These are phyloP conservation scores for Ceriops zippeliana DNA, from an alignment of 345 rosid species.

Conservation along the genomic window DNA sequence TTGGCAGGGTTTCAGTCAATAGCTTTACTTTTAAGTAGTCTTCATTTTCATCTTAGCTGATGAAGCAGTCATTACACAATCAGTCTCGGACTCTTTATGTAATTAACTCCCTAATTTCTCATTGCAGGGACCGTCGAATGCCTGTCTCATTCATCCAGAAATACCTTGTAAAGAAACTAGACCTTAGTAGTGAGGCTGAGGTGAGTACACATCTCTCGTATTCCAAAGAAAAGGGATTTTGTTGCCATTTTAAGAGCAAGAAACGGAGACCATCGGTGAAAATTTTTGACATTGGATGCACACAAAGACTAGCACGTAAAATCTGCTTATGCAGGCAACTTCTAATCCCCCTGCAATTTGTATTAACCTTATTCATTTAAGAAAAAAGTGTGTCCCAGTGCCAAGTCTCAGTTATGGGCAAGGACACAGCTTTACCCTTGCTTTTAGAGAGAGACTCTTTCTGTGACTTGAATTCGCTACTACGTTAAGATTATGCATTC, in stretches of 20 bases:
- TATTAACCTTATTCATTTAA: too few relatives aligned
- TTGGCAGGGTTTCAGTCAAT: background rate
- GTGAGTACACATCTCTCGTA: conserved; percentile 33
- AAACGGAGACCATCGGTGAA: too few relatives aligned
- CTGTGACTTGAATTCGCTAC: too few relatives aligned
- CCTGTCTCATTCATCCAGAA: conserved; percentile 80
- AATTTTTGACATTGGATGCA: too few relatives aligned
- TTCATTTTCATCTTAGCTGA: background rate
- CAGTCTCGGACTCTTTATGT: background rate
- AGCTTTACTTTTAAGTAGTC: background rate
- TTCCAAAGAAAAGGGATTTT: background rate
- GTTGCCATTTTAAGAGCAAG: background rate
- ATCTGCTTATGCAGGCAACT: too few relatives aligned
- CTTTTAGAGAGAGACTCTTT: too few relatives aligned
- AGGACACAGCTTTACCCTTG: too few relatives aligned
- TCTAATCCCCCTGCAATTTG: too few relatives aligned
- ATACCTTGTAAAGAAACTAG: conserved; percentile 73
- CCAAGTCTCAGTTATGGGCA: too few relatives aligned
- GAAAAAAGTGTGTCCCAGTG: too few relatives aligned
- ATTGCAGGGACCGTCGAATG: conserved; percentile 68
- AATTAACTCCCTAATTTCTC: conserved; percentile 8
- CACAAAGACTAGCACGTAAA: too few relatives aligned
- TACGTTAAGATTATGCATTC: too few relatives aligned
- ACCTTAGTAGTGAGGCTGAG: conserved; percentile 65
- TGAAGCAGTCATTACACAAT: background rate